Conservation (phyloP, 768 basidiomycete species). For the Pleurotus salmoneostramineus region DNA sequence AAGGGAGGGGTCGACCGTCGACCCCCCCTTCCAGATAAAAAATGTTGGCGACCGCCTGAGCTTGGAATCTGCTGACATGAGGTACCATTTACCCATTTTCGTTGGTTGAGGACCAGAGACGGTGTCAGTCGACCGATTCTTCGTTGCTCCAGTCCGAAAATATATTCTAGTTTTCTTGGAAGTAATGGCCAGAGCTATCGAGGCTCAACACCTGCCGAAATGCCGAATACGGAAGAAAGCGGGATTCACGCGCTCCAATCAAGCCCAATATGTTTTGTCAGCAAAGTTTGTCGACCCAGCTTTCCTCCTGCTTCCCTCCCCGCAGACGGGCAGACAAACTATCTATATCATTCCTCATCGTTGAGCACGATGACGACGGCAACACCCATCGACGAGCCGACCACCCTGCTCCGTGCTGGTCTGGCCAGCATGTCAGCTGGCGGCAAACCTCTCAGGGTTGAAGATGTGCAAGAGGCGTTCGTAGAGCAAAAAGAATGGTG, state of each 20-base stretch:
- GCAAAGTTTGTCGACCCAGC: not conserved
- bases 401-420: not conserved
- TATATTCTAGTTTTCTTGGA: too few relatives aligned
- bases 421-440: constrained; percentile 11
- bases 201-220: too few relatives aligned
- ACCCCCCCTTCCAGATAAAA: too few relatives aligned
- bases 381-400: not conserved
- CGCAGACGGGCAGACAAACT: not conserved
- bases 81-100: too few relatives aligned
- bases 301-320: not conserved
- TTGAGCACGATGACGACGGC: not conserved
- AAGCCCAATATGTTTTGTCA: not conserved
- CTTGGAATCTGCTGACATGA: too few relatives aligned
- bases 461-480: constrained; percentile 76
- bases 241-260: not conserved
- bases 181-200: too few relatives aligned
- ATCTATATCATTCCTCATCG: not conserved
- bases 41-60: too few relatives aligned
- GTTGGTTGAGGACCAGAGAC: too few relatives aligned
- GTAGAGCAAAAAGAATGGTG: constrained; percentile 74
- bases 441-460: constrained; percentile 50
- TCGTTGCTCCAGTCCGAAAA: too few relatives aligned
- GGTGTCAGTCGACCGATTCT: too few relatives aligned
- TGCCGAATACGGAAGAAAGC: not conserved
- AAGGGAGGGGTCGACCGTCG: too few relatives aligned